phyloP scores from a whole-genome alignment of 352 stramenopile genomes.

The Phytopythium vexans region DNA sequence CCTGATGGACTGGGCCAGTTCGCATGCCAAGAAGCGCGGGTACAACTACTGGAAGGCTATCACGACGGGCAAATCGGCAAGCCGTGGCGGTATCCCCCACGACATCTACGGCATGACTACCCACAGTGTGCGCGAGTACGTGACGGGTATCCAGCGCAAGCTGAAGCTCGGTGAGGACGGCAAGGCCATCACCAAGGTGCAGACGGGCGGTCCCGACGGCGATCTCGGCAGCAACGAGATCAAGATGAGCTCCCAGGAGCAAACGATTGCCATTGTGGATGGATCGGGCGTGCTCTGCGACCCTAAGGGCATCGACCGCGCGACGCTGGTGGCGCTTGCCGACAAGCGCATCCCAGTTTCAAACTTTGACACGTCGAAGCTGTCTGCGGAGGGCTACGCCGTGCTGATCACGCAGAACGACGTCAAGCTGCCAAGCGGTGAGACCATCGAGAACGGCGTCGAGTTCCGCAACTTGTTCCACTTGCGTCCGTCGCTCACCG shows the following conservation, averaged over 20 bases:
- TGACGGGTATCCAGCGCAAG: slow-evolving; percentile 92
- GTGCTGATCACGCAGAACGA: slow-evolving; percentile 76
- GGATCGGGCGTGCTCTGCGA: slow-evolving; percentile 94
- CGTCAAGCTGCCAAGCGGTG: slow-evolving; percentile 59
- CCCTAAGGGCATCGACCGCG: slow-evolving; percentile 90
- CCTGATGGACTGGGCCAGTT: slow-evolving; percentile 96
- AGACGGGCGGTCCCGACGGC: slow-evolving; percentile 96
- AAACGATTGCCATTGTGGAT: slow-evolving; percentile 95
- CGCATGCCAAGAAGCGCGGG: slow-evolving; percentile 89
- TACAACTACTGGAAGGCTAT: slow-evolving; percentile 96
- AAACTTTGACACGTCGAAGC: slow-evolving; percentile 82
- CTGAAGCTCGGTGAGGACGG: slow-evolving; percentile 86
- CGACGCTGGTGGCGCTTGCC: slow-evolving; percentile 92
- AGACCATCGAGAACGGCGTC: slow-evolving; percentile 90
- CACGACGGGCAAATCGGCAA: slow-evolving; percentile 95
- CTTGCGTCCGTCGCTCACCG: slow-evolving; percentile 87
- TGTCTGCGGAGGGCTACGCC: slow-evolving; percentile 59
- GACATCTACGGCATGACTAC: slow-evolving; percentile 98
- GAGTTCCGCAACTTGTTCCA: slow-evolving; percentile 97
- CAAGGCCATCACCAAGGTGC: slow-evolving; percentile 94
- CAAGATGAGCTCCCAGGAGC: slow-evolving; percentile 95
- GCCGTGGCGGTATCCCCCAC: slow-evolving; percentile 96
- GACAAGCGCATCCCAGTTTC: slow-evolving; percentile 85
- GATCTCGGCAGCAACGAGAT: slow-evolving; percentile 98
- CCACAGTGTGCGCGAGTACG: slow-evolving; percentile 96